Evolutionary conservation across 139 green algal species (phyloP), one percentile per base, ranked within the genome.

Genomic region (Auxenochlorella pyrenoidosa): DNA sequence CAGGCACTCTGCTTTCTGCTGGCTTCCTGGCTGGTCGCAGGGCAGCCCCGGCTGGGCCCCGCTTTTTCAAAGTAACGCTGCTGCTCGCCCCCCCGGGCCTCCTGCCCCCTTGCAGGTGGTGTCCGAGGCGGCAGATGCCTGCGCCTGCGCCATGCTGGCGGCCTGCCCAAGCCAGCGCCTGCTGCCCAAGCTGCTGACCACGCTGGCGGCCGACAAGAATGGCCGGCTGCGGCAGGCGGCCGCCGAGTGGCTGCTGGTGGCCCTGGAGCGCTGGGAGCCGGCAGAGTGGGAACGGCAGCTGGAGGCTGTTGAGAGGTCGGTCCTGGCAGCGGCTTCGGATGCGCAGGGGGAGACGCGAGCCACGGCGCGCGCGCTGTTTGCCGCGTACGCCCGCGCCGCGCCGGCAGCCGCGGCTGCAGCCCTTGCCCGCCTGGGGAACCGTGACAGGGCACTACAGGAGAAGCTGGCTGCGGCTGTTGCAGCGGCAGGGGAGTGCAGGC

Each of bases 101-200:
- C 16, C 12, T 63, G 47, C 47, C 54, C 54, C 54, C 54, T 4
- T 59, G 28, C 84, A 88, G 59, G 78, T 91, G 24, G 85, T 91
- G 28, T 63, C 95, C 1, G 95, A 98, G 36, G 88, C 89, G 0
- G 92, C 94, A 30, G 91, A 96, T 51, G 44, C 68, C 41, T 93
- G 92, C 41, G 71, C 90, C 24, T 82, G 76, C 5, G 81, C 66
- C 16, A 79, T 97, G 36, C 66, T 97, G 72, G 70, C 63, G 8
- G 78, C 93, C 82, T 97, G 94, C 86, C 93, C 87, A 44, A 88
- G 90, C 22, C 47, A 75, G 0, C 89, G 90, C 15, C 54, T 96
- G 77, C 85, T 97, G 85, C 90, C 89, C 34, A 59, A 82, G 10
- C 72, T 91, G 15, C 68, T 91, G 88, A 32, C 38, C 83, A 84